Base-by-base conservation (phyloP, 768 basidiomycete species). In the Pulveroboletus sp. region DNA sequence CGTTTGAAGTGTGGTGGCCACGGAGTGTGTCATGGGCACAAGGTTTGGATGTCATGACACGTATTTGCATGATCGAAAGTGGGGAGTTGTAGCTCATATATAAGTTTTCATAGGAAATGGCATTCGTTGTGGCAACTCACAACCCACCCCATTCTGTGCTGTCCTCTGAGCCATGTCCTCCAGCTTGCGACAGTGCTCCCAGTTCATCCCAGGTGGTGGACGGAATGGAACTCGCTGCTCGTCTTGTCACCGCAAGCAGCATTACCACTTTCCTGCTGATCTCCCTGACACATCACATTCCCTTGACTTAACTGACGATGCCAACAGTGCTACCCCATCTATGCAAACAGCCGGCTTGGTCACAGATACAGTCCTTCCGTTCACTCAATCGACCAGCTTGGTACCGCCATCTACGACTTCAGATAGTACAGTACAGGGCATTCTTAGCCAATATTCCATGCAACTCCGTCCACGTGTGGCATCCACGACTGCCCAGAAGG, bases 41-140 rank as follows among this genome's bases (percentile, higher is more conserved):
- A 37, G 51, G 48, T 16, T 45, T 47, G 27, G 51, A 56, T 5
- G 2, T 53, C 1, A 53, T 56, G 51, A 53, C 24, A 4, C 14
- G 9, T 2, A 35, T 56, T 9, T 49, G 9, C 10, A 53, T 50
- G 45, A 35, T 53, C 0, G 41, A 53, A 36, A 6, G 12, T 11
- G 27, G 39, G 0, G 37, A 56, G 5, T 14, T 56, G 8, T 53
- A 53, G 31, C 42, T 43, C 22, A 35, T 55, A 54, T 38, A 54
- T 47, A 54, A 47, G 16, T 19, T 9, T 22, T 23, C 4, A 5
- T 22, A 39, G 31, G 14, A 6, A 40, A 45, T 31, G 19, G n/a
- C n/a, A 4, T n/a, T 45, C 26, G 2, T 41, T 30, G 37, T 50
- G 48, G 35, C 10, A 13, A 13, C 22, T 8, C 10, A 17, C 30